A percentile compares a stretch with the other conserved stretches of the same genome.
Evolutionary conservation across 352 stramenopile genomes (phyloP).

Genomic region (Lagenidium giganteum): DNA sequence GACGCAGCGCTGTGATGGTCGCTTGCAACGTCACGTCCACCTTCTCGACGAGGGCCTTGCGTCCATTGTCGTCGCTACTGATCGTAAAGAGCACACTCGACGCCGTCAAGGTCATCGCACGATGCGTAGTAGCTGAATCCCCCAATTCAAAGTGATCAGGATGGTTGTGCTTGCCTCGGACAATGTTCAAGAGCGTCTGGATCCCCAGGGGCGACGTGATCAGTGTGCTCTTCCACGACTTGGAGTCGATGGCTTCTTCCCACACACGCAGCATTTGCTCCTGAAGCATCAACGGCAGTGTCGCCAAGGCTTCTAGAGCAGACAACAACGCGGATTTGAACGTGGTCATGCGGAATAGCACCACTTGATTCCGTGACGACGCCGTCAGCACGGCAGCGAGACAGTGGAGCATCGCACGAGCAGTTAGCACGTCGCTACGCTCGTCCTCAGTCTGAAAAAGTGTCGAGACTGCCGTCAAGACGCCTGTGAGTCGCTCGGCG

Average conservation of each 20-base stretch:
- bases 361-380: constrained; percentile 53
- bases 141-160: constrained; percentile 16
- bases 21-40: constrained; percentile 8
- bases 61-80: constrained; percentile 28
- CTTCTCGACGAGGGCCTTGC: constrained; percentile 16
- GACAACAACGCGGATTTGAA: constrained; percentile 18
- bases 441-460: background rate
- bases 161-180: constrained; percentile 5
- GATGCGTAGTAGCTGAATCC: constrained; percentile 18
- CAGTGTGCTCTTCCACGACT: constrained; percentile 49
- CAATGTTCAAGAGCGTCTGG: no score
- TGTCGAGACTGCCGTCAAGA: constrained; percentile 7
- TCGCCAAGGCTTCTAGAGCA: background rate
- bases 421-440: constrained; percentile 13
- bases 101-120: constrained; percentile 14
- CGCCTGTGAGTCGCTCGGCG: constrained; percentile 23
- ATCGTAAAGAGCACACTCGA: constrained; percentile 55
- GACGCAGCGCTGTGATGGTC: background rate
- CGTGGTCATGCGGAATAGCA: constrained; percentile 29
- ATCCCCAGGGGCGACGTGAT: no score
- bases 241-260: constrained; percentile 44
- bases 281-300: constrained; percentile 13
- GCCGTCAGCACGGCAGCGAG: constrained; percentile 22
- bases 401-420: constrained; percentile 42
- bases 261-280: constrained; percentile 32